Percentiles rank a stretch among this genome's conserved stretches.
Conservation (phyloP, 1,284 basidiomycete species). For the Cronartium quercuum region DNA sequence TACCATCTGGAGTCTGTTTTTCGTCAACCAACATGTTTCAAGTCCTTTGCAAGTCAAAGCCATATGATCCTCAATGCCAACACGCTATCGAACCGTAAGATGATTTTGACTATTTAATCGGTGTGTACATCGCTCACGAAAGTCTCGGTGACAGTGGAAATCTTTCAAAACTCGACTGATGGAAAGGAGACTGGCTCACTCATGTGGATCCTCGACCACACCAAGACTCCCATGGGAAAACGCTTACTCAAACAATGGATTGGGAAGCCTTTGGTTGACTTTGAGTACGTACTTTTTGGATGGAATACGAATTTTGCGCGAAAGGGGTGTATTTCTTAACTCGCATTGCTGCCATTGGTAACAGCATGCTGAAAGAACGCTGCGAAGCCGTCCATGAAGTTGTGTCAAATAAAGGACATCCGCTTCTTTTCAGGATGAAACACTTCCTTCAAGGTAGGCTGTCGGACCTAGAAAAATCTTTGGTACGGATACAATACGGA, state of each 20-base stretch:
- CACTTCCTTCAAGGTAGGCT: slow-evolving; percentile 1
- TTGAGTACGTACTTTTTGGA: neutral
- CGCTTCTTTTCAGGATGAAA: slow-evolving; percentile 33
- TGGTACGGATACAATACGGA: slow-evolving; percentile 47
- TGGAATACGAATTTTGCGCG: neutral
- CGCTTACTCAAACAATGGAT: slow-evolving; percentile 47
- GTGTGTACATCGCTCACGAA: neutral
- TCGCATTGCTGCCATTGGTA: too few relatives aligned
- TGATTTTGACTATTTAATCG: neutral
- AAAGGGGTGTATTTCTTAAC: neutral
- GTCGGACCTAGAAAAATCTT: slow-evolving; percentile 47
- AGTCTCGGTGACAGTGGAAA: slow-evolving; percentile 13
- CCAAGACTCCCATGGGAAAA: slow-evolving; percentile 47
- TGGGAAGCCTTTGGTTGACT: slow-evolving; percentile 46
- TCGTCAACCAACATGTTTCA: slow-evolving; percentile 13
- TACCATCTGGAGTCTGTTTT: slow-evolving; percentile 25
- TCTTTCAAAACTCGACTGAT: slow-evolving; percentile 40
- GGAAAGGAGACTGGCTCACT: slow-evolving; percentile 44
- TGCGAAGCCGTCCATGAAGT: slow-evolving; percentile 20
- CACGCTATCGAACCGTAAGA: slow-evolving; percentile 11
- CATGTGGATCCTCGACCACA: slow-evolving; percentile 48
- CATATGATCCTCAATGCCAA: slow-evolving; percentile 27
- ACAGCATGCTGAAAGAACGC: slow-evolving; percentile 16
- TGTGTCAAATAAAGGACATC: neutral
- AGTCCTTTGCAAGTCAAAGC: slow-evolving; percentile 12